Percentiles rank a stretch among this genome's conserved stretches.
phyloP scores from a whole-genome alignment of 129 eudicot species.

The Tanacetum coccineum region DNA sequence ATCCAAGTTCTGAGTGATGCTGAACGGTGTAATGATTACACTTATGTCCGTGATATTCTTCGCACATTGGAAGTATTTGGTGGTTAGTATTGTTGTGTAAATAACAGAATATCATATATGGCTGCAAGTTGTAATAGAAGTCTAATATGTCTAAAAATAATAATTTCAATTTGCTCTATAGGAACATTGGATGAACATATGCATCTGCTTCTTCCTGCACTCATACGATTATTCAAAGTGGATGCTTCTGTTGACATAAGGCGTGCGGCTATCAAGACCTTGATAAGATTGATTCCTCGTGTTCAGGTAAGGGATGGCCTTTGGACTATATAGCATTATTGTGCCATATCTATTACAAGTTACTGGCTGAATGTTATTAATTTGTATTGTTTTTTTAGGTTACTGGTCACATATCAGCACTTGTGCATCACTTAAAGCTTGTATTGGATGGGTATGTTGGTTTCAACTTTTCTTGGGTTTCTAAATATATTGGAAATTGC shows the following conservation, averaged over 20 bases:
- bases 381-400: conserved; percentile 46
- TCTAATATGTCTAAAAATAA: conserved; percentile 7
- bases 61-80: conserved; percentile 96
- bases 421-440: conserved; percentile 95
- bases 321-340: conserved; percentile 9
- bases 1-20: conserved; percentile 97
- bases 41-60: conserved; percentile 79
- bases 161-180: conserved; percentile 32
- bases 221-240: conserved; percentile 79
- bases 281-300: conserved; percentile 81
- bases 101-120: conserved; percentile 9
- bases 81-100: conserved; percentile 46
- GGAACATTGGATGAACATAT: conserved; percentile 96
- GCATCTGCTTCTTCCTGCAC: conserved; percentile 95
- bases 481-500: background rate
- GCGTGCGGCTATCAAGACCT: conserved; percentile 86
- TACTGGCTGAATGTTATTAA: conserved; percentile 15
- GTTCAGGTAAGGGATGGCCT: conserved; percentile 60
- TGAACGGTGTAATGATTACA: conserved; percentile 86
- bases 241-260: conserved; percentile 85
- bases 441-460: conserved; percentile 91
- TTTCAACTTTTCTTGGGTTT: conserved; percentile 17
- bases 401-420: conserved; percentile 90
- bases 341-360: background rate
- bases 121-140: background rate